Base-by-base conservation (phyloP, 2,329 filamentous ascomycete genomes). In the Paecilomyces variotii region DNA sequence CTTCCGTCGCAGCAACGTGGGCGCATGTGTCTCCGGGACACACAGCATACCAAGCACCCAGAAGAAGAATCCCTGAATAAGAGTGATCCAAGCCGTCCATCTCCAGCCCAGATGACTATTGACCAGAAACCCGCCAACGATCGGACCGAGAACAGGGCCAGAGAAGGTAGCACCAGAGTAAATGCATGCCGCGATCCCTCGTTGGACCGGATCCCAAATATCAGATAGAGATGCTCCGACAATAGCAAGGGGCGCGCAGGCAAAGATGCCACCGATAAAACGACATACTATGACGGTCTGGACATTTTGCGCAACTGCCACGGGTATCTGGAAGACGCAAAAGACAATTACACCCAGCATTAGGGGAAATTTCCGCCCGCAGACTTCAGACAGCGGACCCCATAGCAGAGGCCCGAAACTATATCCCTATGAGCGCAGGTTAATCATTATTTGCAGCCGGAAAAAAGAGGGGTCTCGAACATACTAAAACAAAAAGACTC, bases 21-120 rank as follows among this genome's bases (percentile, higher is more conserved):
- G 51, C 9, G 53, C 56, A 28, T 39, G 55, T 2, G 59, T 60
- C 66, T 86, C 82, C 0, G 77, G 79, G 1, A 84, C 69, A n/a
- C 79, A 65, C 28, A 81, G 59, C 12, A 79, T 60, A 0, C 73
- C 77, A n/a, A 81, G 59, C 2, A 72, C 56, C 9, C 74, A 74
- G 60, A 82, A 75, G 3, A 75, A 64, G 7, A 68, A 69, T 1
- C 72, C 71, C 64, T 80, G 74, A 55, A 85, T 83, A 53, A 80
- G 65, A 0, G 80, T 83, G 26, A 84, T 75, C 73, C 82, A 85
- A 9, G 76, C 77, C 0, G 80, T 84, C 81, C 82, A 84, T 19
- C 82, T 73, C 82, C 82, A 84, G 14, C 80, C 80, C 1, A 84
- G 75, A 61, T 77, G 63, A 5, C 72, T 78, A 49, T 79, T 71